Evolutionary conservation across 2,329 filamentous ascomycete species (phyloP), one percentile per base, ranked within the genome.

Genomic region (Penicillium digitatum): DNA sequence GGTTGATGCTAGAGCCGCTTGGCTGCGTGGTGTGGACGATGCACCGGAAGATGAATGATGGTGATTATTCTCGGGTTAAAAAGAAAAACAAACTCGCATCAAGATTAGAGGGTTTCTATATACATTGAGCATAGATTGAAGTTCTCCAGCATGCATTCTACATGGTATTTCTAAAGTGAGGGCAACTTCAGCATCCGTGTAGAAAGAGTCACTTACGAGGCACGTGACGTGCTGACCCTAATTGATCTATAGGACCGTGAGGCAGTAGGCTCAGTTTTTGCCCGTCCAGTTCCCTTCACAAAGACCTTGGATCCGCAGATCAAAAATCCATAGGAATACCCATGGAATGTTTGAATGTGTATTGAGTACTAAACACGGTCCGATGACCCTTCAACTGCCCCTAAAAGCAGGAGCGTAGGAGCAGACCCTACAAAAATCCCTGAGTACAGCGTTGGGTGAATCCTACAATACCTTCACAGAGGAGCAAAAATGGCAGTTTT

Each of bases 1-100:
- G 14, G 84, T 87, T 26, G 80, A 79, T 72, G 85, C 83, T 58
- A 72, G 83, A 48, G 79, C 75, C n/a, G 81, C 77, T 52, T 87
- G 84, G 84, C 67, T 85, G 50, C 77, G 78, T 54, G 66, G 69
- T 14, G 73, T 85, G 40, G 83, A 83, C 64, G 82, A 86, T 66
- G 82, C 81, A 51, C 80, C 83, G 49, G 75, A 79, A 24, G 81
- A 82, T 22, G 82, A 85, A 40, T 81, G 84, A 39, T 74, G 84
- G 37, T 74, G 65, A 65, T 39, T 29, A 11, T 14, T 32, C 20
- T 11, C 22, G 20, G 31, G 11, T 42, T 29, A 24, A 32, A 50
- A 10, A 24, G 20, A 32, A 35, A 22, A 16, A 27, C 34, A 22
- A 20, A 22, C 37, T 53, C 20, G 35, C 44, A 48, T 48, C 12